phyloP scores from a whole-genome alignment of 805 yeast species.

The Zygosaccharomyces rouxii region DNA sequence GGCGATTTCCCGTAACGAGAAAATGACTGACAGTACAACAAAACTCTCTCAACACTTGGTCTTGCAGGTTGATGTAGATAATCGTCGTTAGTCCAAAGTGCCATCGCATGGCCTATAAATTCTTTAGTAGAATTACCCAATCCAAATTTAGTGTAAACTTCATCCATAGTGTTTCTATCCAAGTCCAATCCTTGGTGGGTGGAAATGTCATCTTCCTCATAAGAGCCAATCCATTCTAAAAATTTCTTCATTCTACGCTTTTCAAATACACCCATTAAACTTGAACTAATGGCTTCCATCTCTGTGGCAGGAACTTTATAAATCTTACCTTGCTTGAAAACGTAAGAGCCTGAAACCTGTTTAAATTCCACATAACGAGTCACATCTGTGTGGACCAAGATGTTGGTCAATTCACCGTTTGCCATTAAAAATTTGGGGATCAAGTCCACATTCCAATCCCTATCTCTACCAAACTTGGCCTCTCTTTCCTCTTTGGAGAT shows the following conservation, averaged over 20 bases:
- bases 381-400: slow-evolving; percentile 91
- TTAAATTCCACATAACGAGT: slow-evolving; percentile 94
- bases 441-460: slow-evolving; percentile 97
- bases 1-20: slow-evolving; percentile 96
- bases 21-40: slow-evolving; percentile 82
- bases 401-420: slow-evolving; percentile 93
- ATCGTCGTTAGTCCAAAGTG: slow-evolving; percentile 88
- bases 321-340: slow-evolving; percentile 77
- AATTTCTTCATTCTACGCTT: slow-evolving; percentile 92
- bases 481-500: slow-evolving; percentile 62
- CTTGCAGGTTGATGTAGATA: slow-evolving; percentile 86
- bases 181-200: slow-evolving; percentile 86
- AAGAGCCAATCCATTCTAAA: slow-evolving; percentile 79
- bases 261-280: slow-evolving; percentile 94
- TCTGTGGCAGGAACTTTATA: slow-evolving; percentile 94
- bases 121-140: slow-evolving; percentile 91
- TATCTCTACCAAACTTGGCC: slow-evolving; percentile 74
- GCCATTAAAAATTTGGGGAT: slow-evolving; percentile 97
- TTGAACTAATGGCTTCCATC: slow-evolving; percentile 83
- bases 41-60: slow-evolving; percentile 81
- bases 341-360: slow-evolving; percentile 94
- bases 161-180: slow-evolving; percentile 87
- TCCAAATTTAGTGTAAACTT: slow-evolving; percentile 82
- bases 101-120: slow-evolving; percentile 98
- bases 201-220: slow-evolving; percentile 68